Base-by-base conservation (phyloP, 257 asterid genomes). In the Scutellaria galericulata region DNA sequence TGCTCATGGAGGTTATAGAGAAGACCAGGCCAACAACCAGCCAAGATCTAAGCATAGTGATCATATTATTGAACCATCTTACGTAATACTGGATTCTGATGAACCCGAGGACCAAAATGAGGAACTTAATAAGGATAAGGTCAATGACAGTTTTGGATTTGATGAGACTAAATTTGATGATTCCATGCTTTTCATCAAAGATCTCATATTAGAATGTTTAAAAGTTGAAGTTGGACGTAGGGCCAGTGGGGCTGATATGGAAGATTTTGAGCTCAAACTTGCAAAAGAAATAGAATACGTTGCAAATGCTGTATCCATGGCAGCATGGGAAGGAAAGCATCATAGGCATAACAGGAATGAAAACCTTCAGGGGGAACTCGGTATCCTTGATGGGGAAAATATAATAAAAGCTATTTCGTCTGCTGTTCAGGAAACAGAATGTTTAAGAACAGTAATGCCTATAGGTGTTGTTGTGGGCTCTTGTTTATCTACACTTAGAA, bases 401-500 rank as follows among this genome's bases (percentile, higher is more conserved):
- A 62, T 92, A 78, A 70, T 84, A 14, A 78, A 61, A 76, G 90
- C 84, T 61, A 83, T 92, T 75, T 84, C 93, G 61, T 82, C 84
- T 70, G 86, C 99, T 69, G 80, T 88, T 72, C 84, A 79, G 84
- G 87, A 89, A 8, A 92, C 97, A 59, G 73, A 74, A 66, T 79
- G 78, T 80, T 83, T 95, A 80, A 83, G 79, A 80, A 87, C 82
- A 78, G 78, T 87, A 65, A 70, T 95, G 77, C 98, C 99, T 52
- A 83, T 87, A 74, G 99, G 99, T 64, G 91, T 95, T 77, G 77
- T 90, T 77, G 88, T 95, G 71, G 99, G 99, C 22, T 81, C 97
- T 64, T 78, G 86, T 77, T 86, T 95, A 74, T 96, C 93, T 83
- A 83, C 95, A 71, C 84, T 95, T 55, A 82, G 89, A 78, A 84